Conservation (phyloP, 352 stramenopile genomes). For the Pythium aquatile region DNA sequence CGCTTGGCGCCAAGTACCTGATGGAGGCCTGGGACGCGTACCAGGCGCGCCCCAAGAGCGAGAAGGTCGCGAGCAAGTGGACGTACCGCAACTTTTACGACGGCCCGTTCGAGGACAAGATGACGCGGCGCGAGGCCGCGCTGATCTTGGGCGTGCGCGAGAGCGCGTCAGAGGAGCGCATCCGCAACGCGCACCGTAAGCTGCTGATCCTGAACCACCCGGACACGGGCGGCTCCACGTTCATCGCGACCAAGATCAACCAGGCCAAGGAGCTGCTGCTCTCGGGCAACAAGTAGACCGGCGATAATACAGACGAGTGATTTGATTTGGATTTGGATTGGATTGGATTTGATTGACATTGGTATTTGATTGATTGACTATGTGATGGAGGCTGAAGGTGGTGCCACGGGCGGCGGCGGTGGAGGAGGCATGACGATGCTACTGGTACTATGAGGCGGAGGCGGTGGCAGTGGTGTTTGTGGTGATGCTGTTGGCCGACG, state of each 20-base stretch:
- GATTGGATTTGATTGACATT: neutral
- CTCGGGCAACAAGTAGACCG: constrained; percentile 25
- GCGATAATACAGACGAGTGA: neutral
- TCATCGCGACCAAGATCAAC: constrained; percentile 99
- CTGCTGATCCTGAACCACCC: constrained; percentile 99
- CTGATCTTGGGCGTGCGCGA: constrained; percentile 98
- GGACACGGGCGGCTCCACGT: constrained; percentile 98
- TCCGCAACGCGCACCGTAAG: constrained; percentile 98
- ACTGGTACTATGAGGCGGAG: neutral
- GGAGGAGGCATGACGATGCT: neutral
- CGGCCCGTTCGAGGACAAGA: constrained; percentile 98
- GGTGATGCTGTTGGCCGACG: constrained; percentile 1
- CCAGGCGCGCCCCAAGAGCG: constrained; percentile 69
- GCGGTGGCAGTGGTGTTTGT: neutral
- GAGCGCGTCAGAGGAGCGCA: constrained; percentile 92
- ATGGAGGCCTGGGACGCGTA: constrained; percentile 69
- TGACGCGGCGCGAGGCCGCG: constrained; percentile 98
- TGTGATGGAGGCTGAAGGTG: neutral
- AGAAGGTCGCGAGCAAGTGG: constrained; percentile 48
- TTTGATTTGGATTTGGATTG: neutral
- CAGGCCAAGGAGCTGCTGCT: constrained; percentile 98
- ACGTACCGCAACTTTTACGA: constrained; percentile 93
- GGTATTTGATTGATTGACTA: constrained; percentile 3
- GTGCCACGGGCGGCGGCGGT: neutral
- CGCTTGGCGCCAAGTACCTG: constrained; percentile 75